These are phyloP conservation scores for Schwanniomyces occidentalis DNA, from an alignment of 805 yeast species.

Conservation along the genomic window DNA sequence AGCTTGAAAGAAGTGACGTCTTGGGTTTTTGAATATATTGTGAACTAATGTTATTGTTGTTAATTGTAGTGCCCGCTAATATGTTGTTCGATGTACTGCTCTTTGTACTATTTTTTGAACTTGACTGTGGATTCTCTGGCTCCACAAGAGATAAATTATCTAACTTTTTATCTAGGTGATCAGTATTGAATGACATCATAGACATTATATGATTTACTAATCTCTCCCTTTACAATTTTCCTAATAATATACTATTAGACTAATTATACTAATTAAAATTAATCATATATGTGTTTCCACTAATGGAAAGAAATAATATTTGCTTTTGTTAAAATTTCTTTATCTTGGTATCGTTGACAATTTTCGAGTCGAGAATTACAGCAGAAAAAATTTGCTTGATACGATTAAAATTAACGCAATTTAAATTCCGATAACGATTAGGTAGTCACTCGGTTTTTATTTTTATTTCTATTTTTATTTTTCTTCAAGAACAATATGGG, in stretches of 20 bases:
- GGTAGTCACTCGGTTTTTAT: too few relatives aligned
- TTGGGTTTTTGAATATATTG: constrained; percentile 9
- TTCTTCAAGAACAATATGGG: too few relatives aligned
- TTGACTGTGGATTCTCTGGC: constrained; percentile 1
- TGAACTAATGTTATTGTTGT: not conserved
- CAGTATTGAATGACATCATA: constrained; percentile 9
- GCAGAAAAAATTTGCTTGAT: constrained; percentile 1
- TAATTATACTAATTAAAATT: too few relatives aligned
- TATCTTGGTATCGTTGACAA: constrained; percentile 2
- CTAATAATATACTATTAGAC: too few relatives aligned
- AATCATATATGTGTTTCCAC: too few relatives aligned
- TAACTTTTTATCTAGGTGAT: constrained; percentile 10
- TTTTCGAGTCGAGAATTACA: not conserved
- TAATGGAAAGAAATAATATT: too few relatives aligned
- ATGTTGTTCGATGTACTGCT: not conserved
- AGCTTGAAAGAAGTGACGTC: constrained; percentile 26
- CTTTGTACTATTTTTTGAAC: not conserved
- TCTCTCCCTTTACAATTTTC: too few relatives aligned
- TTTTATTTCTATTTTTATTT: too few relatives aligned
- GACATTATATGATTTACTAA: too few relatives aligned
- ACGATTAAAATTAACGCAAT: not conserved
- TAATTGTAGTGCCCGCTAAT: not conserved
- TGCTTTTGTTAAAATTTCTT: constrained; percentile 5
- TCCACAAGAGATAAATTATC: constrained; percentile 12
- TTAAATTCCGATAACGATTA: constrained; percentile 6